Conservation (phyloP, 2,329 filamentous ascomycete genomes). For the Botrytis paeoniae region DNA sequence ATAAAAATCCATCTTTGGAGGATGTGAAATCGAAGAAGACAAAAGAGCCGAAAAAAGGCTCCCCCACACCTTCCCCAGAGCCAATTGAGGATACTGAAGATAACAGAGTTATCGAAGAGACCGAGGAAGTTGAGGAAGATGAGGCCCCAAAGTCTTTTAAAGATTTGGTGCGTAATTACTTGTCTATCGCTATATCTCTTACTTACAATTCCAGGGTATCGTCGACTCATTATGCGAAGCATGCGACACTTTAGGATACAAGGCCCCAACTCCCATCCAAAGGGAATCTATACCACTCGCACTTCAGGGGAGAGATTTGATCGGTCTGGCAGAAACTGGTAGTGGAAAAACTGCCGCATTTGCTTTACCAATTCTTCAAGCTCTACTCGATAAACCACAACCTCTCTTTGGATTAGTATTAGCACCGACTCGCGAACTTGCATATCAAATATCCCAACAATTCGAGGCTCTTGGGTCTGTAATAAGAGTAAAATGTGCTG, state of each 20-base stretch:
- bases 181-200: not conserved
- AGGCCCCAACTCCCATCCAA: slow-evolving; percentile 84
- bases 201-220: slow-evolving; percentile 56
- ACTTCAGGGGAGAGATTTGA: slow-evolving; percentile 77
- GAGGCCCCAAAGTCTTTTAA: slow-evolving; percentile 45
- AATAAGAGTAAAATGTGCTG: slow-evolving; percentile 82
- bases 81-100: not conserved
- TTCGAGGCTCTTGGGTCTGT: slow-evolving; percentile 85
- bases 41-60: slow-evolving; percentile 21
- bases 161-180: slow-evolving; percentile 42
- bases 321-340: slow-evolving; percentile 92
- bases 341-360: slow-evolving; percentile 96
- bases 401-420: slow-evolving; percentile 85
- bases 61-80: slow-evolving; percentile 17
- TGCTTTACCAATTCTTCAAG: slow-evolving; percentile 86
- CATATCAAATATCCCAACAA: slow-evolving; percentile 82
- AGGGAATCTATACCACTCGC: slow-evolving; percentile 78
- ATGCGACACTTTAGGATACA: slow-evolving; percentile 79
- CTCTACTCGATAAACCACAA: slow-evolving; percentile 83
- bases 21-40: slow-evolving; percentile 24
- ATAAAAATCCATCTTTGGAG: slow-evolving; percentile 26
- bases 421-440: slow-evolving; percentile 89
- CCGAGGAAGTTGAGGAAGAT: slow-evolving; percentile 32
- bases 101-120: slow-evolving; percentile 19
- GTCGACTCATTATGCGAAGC: slow-evolving; percentile 87